phyloP scores from a whole-genome alignment of 495 filamentous ascomycete genomes.

The Clohesyomyces aquaticus region DNA sequence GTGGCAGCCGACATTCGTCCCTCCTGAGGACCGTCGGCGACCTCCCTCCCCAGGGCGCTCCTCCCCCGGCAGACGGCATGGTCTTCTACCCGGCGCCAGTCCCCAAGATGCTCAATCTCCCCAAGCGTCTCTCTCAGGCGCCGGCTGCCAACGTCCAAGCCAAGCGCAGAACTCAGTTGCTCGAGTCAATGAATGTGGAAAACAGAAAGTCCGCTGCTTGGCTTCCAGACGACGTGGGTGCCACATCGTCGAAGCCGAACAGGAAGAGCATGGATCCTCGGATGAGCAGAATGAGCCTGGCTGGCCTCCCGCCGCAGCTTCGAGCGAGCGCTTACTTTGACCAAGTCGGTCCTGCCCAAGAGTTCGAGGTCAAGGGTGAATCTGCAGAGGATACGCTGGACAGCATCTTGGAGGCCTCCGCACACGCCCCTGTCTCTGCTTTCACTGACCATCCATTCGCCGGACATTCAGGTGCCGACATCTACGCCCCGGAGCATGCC shows the following conservation, averaged over 20 bases:
- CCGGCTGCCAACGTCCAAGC: slow-evolving; percentile 64
- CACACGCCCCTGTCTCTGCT: slow-evolving; percentile 85
- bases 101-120: slow-evolving; percentile 88
- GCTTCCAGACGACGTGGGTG: slow-evolving; percentile 47
- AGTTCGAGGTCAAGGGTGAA: slow-evolving; percentile 72
- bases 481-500: slow-evolving; percentile 43
- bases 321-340: slow-evolving; percentile 92
- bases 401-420: slow-evolving; percentile 92
- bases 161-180: slow-evolving; percentile 64
- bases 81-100: slow-evolving; percentile 95
- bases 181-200: slow-evolving; percentile 47
- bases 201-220: slow-evolving; percentile 55
- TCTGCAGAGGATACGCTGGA: slow-evolving; percentile 90
- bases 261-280: slow-evolving; percentile 25
- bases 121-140: slow-evolving; percentile 80
- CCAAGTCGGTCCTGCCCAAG: slow-evolving; percentile 60
- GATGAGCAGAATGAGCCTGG: slow-evolving; percentile 47
- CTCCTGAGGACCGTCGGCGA: slow-evolving; percentile 49
- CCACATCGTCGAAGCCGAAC: slow-evolving; percentile 9
- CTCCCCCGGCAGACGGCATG: slow-evolving; percentile 72
- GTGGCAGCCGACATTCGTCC: slow-evolving; percentile 46
- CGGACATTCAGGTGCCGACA: slow-evolving; percentile 55
- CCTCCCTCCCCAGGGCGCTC: slow-evolving; percentile 48
- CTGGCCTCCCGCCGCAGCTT: slow-evolving; percentile 78
- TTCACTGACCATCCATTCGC: slow-evolving; percentile 92